Evolutionary conservation across 1,284 basidiomycete species (phyloP).

Genomic region (Porogramme epimiltina): DNA sequence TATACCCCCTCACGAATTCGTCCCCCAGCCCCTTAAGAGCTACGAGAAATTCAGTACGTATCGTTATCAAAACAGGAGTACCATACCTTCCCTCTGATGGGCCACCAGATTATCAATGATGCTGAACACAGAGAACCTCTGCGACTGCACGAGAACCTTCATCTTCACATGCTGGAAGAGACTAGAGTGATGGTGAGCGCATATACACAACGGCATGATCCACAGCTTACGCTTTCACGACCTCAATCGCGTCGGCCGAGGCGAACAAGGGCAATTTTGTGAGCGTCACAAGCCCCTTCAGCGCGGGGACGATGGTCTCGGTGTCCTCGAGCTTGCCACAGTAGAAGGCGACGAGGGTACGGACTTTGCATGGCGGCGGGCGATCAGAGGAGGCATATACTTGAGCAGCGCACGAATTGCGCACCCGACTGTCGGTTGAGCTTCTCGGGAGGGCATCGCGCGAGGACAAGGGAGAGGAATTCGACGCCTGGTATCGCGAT

Average conservation of each 20-base stretch:
- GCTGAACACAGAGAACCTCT: slow-evolving; percentile 80
- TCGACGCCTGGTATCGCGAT: slow-evolving; percentile 61
- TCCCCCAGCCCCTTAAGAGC: slow-evolving; percentile 75
- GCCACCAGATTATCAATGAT: slow-evolving; percentile 84
- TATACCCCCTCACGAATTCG: slow-evolving; percentile 79
- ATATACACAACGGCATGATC: neutral
- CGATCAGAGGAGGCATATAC: slow-evolving; percentile 10
- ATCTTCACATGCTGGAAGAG: slow-evolving; percentile 82
- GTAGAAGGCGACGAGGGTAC: slow-evolving; percentile 84
- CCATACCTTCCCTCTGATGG: slow-evolving; percentile 68
- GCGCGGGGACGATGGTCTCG: slow-evolving; percentile 77
- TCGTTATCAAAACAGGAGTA: neutral
- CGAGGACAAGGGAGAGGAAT: slow-evolving; percentile 69
- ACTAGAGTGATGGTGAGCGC: slow-evolving; percentile 40
- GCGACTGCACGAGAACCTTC: slow-evolving; percentile 80
- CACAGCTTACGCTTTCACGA: slow-evolving; percentile 69
- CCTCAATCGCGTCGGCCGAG: slow-evolving; percentile 68
- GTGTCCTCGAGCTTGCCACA: slow-evolving; percentile 85
- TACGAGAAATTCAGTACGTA: too few species aligned
- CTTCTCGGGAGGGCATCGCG: slow-evolving; percentile 58
- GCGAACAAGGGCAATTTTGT: slow-evolving; percentile 69
- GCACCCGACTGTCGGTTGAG: slow-evolving; percentile 84
- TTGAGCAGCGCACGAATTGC: slow-evolving; percentile 25
- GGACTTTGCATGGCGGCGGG: slow-evolving; percentile 50
- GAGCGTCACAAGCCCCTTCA: slow-evolving; percentile 75